Percentiles rank a stretch among this genome's conserved stretches.
Evolutionary conservation across 1,284 basidiomycete genomes (phyloP).

Genomic region (Irpex lacteus): DNA sequence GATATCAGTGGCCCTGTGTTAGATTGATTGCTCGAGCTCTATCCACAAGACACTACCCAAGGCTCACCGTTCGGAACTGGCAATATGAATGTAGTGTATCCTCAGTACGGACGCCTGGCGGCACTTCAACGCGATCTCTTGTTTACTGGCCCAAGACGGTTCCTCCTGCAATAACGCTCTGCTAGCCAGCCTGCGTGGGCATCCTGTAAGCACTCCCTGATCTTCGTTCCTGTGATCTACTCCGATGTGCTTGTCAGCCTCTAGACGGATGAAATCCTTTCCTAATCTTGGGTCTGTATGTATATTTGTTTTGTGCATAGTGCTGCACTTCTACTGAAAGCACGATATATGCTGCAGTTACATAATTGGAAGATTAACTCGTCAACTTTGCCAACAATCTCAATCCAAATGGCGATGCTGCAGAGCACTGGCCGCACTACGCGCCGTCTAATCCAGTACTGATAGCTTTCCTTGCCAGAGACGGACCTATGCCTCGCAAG

Average conservation of each 20-base stretch:
- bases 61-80: constrained; percentile 57
- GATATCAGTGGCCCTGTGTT: no score
- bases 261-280: constrained; percentile 16
- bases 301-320: background rate
- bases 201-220: constrained; percentile 21
- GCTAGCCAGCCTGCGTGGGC: constrained; percentile 28
- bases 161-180: constrained; percentile 36
- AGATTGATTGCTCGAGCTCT: constrained; percentile 6
- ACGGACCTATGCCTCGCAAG: constrained; percentile 9
- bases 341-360: background rate
- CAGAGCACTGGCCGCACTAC: constrained; percentile 16
- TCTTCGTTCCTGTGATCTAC: background rate
- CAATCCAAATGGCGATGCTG: constrained; percentile 16
- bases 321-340: background rate
- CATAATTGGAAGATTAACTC: constrained; percentile 10
- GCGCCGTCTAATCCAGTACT: constrained; percentile 7
- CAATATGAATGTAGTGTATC: constrained; percentile 38
- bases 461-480: constrained; percentile 11
- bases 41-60: constrained; percentile 27
- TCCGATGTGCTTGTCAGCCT: constrained; percentile 5
- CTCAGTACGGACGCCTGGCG: constrained; percentile 52
- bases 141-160: constrained; percentile 54
- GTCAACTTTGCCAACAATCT: constrained; percentile 21
- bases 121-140: constrained; percentile 49
- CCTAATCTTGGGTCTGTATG: constrained; percentile 21